These are phyloP conservation scores for Yamadazyma diddensiae DNA, from an alignment of 1,139 yeast species.

Conservation along the genomic window DNA sequence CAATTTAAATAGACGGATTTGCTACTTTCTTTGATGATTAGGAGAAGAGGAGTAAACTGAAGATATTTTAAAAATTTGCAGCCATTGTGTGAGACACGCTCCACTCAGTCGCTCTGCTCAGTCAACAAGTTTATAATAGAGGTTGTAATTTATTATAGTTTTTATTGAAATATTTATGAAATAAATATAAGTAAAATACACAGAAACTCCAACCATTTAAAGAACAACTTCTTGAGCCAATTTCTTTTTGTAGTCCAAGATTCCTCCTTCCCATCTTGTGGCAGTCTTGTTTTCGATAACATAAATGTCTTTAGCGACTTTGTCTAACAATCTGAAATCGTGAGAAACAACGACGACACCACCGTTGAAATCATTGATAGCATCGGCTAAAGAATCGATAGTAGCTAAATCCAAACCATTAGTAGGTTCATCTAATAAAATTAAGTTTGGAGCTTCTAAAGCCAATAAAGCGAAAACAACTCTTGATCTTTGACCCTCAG, in stretches of 20 bases:
- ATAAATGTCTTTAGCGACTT: slow-evolving; percentile 94
- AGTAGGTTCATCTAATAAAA: slow-evolving; percentile 97
- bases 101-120: too few species aligned
- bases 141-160: too few species aligned
- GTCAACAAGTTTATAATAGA: too few species aligned
- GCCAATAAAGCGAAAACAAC: slow-evolving; percentile 97
- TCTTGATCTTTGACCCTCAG: slow-evolving; percentile 99
- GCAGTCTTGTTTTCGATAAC: slow-evolving; percentile 95
- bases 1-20: too few species aligned
- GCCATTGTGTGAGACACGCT: too few species aligned
- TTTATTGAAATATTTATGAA: neutral
- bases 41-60: too few species aligned
- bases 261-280: slow-evolving; percentile 92
- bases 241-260: slow-evolving; percentile 88
- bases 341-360: slow-evolving; percentile 99
- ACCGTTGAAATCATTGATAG: slow-evolving; percentile 90
- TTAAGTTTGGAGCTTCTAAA: slow-evolving; percentile 90
- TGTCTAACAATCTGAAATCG: slow-evolving; percentile 97
- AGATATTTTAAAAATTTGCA: too few species aligned
- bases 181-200: slow-evolving; percentile 7
- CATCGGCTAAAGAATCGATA: slow-evolving; percentile 95
- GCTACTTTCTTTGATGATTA: too few species aligned
- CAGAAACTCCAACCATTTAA: slow-evolving; percentile 25
- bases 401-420: slow-evolving; percentile 98
- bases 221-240: slow-evolving; percentile 85